These are phyloP conservation scores for Colletotrichum coccodes DNA, from an alignment of 2,329 filamentous ascomycete species.

Conservation along the genomic window DNA sequence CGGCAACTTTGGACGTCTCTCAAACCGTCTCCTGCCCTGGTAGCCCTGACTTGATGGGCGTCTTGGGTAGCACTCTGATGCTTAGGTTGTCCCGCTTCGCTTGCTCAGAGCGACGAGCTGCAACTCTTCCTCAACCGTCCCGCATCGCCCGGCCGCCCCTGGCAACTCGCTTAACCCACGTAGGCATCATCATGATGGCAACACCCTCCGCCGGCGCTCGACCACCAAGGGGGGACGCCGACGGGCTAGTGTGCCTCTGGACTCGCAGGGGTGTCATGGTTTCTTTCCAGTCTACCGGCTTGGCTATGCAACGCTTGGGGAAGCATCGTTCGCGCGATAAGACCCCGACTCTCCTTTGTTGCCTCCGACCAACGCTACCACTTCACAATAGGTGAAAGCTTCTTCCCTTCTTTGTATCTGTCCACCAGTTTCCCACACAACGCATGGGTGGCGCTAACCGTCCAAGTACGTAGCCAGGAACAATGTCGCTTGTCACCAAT, in stretches of 20 bases:
- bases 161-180: background rate
- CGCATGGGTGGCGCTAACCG: conserved; percentile 28
- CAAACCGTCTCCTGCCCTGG: background rate
- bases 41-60: background rate
- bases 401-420: conserved; percentile 20
- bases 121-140: background rate
- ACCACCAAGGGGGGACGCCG: conserved; percentile 4
- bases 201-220: background rate
- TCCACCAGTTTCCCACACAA: conserved; percentile 14
- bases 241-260: background rate
- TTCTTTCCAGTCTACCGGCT: conserved; percentile 27
- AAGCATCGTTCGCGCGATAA: conserved; percentile 19
- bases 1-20: background rate
- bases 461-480: conserved; percentile 8
- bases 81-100: background rate
- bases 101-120: background rate
- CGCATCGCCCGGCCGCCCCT: background rate
- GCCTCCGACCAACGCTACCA: conserved; percentile 9
- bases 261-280: conserved; percentile 13
- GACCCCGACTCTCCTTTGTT: conserved; percentile 22
- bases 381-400: conserved; percentile 20
- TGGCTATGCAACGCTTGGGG: conserved; percentile 30
- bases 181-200: conserved; percentile 1
- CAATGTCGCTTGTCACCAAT: conserved; percentile 30
- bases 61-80: background rate